Evolutionary conservation across 2,329 filamentous ascomycete species (phyloP), one percentile per base, ranked within the genome.

Genomic region (Phialocephala sp.): DNA sequence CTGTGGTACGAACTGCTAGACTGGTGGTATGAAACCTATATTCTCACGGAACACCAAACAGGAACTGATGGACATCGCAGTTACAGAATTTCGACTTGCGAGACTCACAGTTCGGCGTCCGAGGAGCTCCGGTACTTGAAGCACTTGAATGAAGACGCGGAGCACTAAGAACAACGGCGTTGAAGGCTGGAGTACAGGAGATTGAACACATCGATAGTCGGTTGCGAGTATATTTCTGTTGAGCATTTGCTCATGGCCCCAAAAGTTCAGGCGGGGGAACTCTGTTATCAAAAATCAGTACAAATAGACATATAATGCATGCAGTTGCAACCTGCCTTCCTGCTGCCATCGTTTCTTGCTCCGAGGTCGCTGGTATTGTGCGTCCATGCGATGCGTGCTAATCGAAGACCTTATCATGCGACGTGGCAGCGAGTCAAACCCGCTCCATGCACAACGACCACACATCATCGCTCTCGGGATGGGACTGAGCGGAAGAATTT

Each of bases 1-100:
- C 69, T 85, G 83, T 74, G 82, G 83, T 59, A 84, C 82, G 27
- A 62, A 47, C 35, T 74, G 72, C 55, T 74, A 70, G 57, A 61
- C 35, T 62, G 20, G 50, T 22, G 52, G 45, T 66, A 68, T 69
- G 54, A 50, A 50, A 61, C 22, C 37, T 41, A 54, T 47, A 52
- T 39, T 41, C 27, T 24, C 11, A 41, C 37, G 11, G 8, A 8
- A 24, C 37, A 24, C 47, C 18, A 35, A 61, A 60, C 36, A 55
- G 24, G 12, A 62, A 57, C 47, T 68, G 59, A 69, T 43, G 24
- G 37, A 52, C 4, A 52, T 20, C 8, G 35, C 39, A 59, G 52
- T 9, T 9, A 27, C 22, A 55, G 8, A n/a, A 56, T 6, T 32
- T 61, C 9, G 20, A 1, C 14, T 41, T 18, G 24, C 35, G 24